A percentile compares a stretch with the other conserved stretches of the same genome.
These are phyloP conservation scores for Coffea canephora DNA, from an alignment of 257 asterid species.

Conservation along the genomic window DNA sequence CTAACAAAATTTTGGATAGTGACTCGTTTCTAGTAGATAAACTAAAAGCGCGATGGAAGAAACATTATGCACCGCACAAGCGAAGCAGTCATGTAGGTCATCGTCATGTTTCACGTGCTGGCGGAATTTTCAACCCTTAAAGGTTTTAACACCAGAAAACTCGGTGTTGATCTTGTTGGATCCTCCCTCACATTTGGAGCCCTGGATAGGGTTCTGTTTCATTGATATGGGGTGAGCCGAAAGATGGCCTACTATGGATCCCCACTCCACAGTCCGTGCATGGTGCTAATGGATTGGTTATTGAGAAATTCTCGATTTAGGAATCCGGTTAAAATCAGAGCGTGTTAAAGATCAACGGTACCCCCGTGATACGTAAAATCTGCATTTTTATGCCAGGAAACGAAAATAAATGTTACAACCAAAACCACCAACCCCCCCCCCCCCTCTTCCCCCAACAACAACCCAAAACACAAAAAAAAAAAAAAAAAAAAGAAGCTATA, in stretches of 20 bases:
- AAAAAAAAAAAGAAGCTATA: not conserved
- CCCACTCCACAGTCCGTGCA: not conserved
- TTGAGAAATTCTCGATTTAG: no score
- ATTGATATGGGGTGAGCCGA: not conserved
- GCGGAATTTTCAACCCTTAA: not conserved
- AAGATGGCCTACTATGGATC: not conserved
- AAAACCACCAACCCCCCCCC: no score
- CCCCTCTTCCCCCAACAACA: no score
- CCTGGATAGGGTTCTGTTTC: not conserved
- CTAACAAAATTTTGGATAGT: not conserved
- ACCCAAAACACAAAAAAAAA: no score
- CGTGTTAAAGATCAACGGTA: not conserved
- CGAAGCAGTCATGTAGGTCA: not conserved
- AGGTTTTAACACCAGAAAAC: no score
- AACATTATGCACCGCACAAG: not conserved
- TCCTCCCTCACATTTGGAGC: no score
- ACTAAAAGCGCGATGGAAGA: not conserved
- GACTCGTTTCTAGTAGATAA: not conserved
- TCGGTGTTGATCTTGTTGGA: not conserved
- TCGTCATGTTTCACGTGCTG: not conserved
- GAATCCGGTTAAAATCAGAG: no score
- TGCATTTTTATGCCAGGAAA: not conserved
- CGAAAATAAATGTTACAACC: no score
- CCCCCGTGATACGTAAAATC: not conserved
- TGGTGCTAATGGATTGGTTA: no score